phyloP scores from a whole-genome alignment of 2,329 filamentous ascomycete genomes.

The Lasiodiplodia sp. region DNA sequence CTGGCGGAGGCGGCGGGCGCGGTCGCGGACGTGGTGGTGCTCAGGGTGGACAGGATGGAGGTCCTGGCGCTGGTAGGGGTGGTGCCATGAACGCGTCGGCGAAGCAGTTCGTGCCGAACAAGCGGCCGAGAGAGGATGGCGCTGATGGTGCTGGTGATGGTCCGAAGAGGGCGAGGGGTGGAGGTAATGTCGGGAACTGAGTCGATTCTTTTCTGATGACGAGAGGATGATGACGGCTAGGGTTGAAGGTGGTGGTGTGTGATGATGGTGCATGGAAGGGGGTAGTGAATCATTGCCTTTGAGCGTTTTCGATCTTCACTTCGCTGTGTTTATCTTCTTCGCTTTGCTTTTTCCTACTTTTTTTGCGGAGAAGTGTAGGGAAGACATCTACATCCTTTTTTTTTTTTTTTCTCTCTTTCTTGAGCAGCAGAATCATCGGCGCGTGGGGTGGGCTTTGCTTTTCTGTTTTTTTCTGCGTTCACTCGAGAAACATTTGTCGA shows the following conservation, averaged over 20 bases:
- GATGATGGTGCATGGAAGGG: background rate
- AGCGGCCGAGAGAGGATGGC: slow-evolving; percentile 40
- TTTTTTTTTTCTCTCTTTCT: background rate
- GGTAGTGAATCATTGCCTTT: background rate
- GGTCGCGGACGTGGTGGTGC: slow-evolving; percentile 20
- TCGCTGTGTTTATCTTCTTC: background rate
- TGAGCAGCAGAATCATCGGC: background rate
- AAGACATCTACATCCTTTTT: background rate
- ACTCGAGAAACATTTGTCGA: background rate
- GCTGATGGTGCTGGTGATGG: slow-evolving; percentile 32
- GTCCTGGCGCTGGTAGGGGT: slow-evolving; percentile 33
- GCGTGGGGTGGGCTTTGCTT: background rate
- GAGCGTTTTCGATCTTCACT: background rate
- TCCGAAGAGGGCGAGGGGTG: slow-evolving; percentile 7
- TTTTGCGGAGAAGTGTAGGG: background rate
- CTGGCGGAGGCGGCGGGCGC: slow-evolving; percentile 29
- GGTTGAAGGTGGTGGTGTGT: background rate
- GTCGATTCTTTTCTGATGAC: background rate
- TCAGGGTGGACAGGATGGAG: slow-evolving; percentile 33
- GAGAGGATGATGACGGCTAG: background rate
- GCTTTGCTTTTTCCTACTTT: background rate
- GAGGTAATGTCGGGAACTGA: slow-evolving; percentile 19
- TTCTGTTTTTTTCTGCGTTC: background rate
- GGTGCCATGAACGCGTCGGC: slow-evolving; percentile 48
- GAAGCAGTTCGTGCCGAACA: slow-evolving; percentile 46